Percentiles rank a stretch among this genome's conserved stretches.
Conservation (phyloP, 208 protist genomes). For the Crithidia mellificae region DNA sequence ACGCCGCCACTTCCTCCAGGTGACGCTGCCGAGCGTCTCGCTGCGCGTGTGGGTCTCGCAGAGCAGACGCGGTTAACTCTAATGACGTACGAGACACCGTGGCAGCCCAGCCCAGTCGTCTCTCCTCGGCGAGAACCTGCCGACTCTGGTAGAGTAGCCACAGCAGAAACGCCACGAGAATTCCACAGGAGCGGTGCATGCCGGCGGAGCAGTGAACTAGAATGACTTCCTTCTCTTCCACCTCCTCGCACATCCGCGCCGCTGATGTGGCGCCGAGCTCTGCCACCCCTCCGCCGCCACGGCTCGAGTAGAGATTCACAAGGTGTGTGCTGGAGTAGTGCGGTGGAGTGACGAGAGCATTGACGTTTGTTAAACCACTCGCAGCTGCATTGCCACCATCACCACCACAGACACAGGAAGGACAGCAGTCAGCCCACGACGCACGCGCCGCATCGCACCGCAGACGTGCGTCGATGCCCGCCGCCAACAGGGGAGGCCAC, state of each 20-base stretch:
- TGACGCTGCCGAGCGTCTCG: no score
- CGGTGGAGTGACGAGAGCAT: no score
- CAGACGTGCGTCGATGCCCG: slow-evolving; percentile 14
- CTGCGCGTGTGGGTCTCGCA: no score
- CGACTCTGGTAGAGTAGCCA: slow-evolving; percentile 57
- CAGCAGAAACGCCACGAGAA: slow-evolving; percentile 67
- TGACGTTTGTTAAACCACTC: no score
- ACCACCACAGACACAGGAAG: slow-evolving; percentile 16
- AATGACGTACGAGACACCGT: no score
- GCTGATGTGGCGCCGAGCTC: not conserved
- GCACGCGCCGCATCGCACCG: slow-evolving; percentile 8
- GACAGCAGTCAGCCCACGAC: slow-evolving; percentile 14
- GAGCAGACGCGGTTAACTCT: no score
- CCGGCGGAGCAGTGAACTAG: slow-evolving; percentile 85
- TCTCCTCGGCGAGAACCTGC: slow-evolving; percentile 14
- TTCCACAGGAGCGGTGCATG: slow-evolving; percentile 81
- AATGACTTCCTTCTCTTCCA: slow-evolving; percentile 14
- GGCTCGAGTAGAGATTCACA: no score
- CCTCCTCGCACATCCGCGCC: not conserved
- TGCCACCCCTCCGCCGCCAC: no score
- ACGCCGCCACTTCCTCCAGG: no score
- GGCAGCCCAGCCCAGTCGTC: not conserved
- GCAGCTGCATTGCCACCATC: no score
- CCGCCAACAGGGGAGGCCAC: slow-evolving; percentile 15
- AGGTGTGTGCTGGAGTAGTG: no score